phyloP scores from a whole-genome alignment of 257 asterid genomes.

The Nicotiana paniculata region DNA sequence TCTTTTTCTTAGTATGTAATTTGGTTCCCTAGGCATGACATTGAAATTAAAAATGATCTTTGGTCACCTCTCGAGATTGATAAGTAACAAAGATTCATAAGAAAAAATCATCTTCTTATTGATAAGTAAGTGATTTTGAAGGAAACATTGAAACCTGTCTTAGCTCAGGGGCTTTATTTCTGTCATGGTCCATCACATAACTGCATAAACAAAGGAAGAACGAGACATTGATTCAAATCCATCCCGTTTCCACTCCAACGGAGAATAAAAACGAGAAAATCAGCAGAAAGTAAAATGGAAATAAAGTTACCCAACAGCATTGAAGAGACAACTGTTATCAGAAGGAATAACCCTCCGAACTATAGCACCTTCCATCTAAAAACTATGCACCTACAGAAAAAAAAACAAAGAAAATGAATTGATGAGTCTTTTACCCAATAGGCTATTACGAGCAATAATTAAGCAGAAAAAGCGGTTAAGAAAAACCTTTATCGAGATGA shows the following conservation, averaged over 20 bases:
- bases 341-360: constrained; percentile 89
- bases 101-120: neutral
- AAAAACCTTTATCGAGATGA: neutral
- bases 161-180: constrained; percentile 70
- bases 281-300: constrained; percentile 3
- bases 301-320: constrained; percentile 80
- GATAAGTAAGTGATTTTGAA: neutral
- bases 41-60: neutral
- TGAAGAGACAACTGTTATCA: constrained; percentile 93
- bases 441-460: neutral
- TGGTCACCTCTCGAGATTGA: neutral
- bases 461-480: too few species aligned
- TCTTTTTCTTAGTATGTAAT: neutral
- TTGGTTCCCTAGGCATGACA: neutral
- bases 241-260: neutral
- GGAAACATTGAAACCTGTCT: constrained; percentile 59
- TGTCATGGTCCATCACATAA: constrained; percentile 90
- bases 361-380: constrained; percentile 64
- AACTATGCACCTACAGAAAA: neutral
- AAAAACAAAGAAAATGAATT: neutral
- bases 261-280: neutral
- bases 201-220: constrained; percentile 34
- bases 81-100: neutral
- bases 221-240: neutral
- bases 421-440: neutral